These are phyloP conservation scores for Verticillium alfalfae DNA, from an alignment of 2,329 filamentous ascomycete genomes.

Conservation along the genomic window DNA sequence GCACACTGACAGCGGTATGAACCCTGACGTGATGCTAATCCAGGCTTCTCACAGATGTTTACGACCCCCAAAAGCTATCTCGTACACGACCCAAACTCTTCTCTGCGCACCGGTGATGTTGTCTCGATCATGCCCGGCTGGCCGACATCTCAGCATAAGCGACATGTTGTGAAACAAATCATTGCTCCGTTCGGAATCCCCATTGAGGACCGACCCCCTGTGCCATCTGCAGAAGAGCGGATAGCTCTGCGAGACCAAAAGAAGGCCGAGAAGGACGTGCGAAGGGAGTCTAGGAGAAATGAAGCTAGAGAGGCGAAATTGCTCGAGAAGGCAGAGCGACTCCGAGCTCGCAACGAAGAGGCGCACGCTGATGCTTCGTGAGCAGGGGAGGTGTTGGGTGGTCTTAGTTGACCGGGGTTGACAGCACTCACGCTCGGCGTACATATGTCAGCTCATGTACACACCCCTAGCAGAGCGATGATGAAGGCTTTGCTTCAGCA, in stretches of 20 bases:
- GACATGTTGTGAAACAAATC: slow-evolving; percentile 70
- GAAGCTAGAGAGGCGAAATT: slow-evolving; percentile 2
- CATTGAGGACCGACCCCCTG: slow-evolving; percentile 57
- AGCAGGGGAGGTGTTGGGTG: not conserved
- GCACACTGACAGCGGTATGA: not conserved
- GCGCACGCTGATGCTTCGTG: not conserved
- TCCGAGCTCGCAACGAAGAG: not conserved
- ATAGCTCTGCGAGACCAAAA: slow-evolving; percentile 48
- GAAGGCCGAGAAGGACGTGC: slow-evolving; percentile 51
- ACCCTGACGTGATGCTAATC: not conserved
- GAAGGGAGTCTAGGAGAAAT: slow-evolving; percentile 31
- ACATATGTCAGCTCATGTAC: not conserved
- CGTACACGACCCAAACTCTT: slow-evolving; percentile 73
- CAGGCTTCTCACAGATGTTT: slow-evolving; percentile 52
- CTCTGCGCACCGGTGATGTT: slow-evolving; percentile 68
- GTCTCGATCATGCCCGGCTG: slow-evolving; percentile 64
- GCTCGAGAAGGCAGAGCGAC: not conserved
- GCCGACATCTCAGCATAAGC: slow-evolving; percentile 61
- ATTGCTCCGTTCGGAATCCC: slow-evolving; percentile 62
- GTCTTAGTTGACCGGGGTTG: not conserved
- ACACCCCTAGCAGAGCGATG: not conserved
- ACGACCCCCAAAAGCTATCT: slow-evolving; percentile 59
- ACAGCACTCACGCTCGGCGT: not conserved
- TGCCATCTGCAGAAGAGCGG: slow-evolving; percentile 60
- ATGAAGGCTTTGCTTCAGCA: not conserved